Evolutionary conservation across 1,284 basidiomycete genomes (phyloP), one percentile per base, ranked within the genome.

Genomic region (Garcileccinum viscosum): DNA sequence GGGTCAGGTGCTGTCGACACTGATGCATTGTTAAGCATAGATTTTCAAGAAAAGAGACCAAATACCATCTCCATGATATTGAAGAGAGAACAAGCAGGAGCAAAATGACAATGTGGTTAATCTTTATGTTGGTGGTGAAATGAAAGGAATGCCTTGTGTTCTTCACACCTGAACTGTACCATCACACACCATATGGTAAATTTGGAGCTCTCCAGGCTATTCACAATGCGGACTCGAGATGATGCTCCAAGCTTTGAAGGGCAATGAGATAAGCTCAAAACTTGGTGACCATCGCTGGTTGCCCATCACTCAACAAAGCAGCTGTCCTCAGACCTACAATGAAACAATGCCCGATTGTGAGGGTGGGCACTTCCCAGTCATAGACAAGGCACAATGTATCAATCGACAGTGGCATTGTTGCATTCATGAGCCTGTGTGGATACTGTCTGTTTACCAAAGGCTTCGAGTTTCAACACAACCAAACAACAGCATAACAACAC

Each of bases 21-120:
- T 0, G 68, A 22, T 12, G 68, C n/a, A 9, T 67, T 69, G 63
- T 71, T 76, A 24, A 56, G 62, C 1, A 70, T 64, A 2, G 77
- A 70, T 73, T 84, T 87, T 71, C 85, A 83, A 32, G 80, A 73
- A 70, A 89, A 87, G 47, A 89, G 81, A 5, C 86, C 80, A 73
- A 89, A 88, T 40, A 88, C 84, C 86, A 88, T 87, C 19, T 17
- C 8, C 15, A 19, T 61, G 33, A 27, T 38, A 35, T 38, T 6
- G 40, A 38, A 60, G 33, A 33, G 33, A 62, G 32, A 47, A 63
- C 44, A 60, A 47, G 63, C 19, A 63, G 62, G 42, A 42, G 42
- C 42, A 22, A 56, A 27, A 27, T 62, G 44, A 62, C 24, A 65
- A 67, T 64, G 62, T 62, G 35, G 50, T 44, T 33, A 53, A 63